Evolutionary conservation across 2,329 filamentous ascomycete species (phyloP).

Genomic region (Hypoxylon sp.): DNA sequence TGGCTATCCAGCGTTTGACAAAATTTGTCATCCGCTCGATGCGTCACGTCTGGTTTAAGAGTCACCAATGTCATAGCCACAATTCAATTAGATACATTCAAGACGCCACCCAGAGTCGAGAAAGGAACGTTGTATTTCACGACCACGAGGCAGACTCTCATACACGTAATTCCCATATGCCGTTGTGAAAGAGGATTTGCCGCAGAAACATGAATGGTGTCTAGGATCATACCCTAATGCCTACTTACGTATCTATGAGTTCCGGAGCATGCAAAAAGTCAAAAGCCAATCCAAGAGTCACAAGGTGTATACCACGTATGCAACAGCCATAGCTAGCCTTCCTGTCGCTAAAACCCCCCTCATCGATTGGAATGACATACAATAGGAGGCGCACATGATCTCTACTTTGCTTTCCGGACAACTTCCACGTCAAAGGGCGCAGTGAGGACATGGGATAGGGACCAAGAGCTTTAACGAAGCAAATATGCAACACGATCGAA

Average conservation of each 20-base stretch:
- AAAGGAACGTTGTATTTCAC: constrained; percentile 9
- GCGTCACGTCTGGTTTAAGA: constrained; percentile 29
- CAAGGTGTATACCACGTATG: constrained; percentile 2
- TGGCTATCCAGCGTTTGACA: background rate
- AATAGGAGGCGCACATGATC: constrained; percentile 3
- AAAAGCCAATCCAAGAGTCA: constrained; percentile 1
- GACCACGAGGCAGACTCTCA: background rate
- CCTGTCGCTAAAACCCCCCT: constrained; percentile 14
- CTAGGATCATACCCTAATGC: constrained; percentile 5
- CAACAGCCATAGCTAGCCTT: constrained; percentile 25
- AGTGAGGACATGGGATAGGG: constrained; percentile 12
- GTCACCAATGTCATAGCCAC: constrained; percentile 13
- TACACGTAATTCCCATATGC: constrained; percentile 7
- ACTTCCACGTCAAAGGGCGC: constrained; percentile 23
- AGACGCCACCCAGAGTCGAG: constrained; percentile 17
- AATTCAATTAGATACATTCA: constrained; percentile 18
- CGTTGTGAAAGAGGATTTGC: constrained; percentile 5
- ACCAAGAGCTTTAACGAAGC: constrained; percentile 16
- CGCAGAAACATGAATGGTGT: constrained; percentile 1
- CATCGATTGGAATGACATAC: background rate
- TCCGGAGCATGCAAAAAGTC: background rate
- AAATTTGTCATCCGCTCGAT: constrained; percentile 16
- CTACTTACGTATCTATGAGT: background rate
- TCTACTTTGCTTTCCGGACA: constrained; percentile 21
- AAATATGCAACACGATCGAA: constrained; percentile 32